Conservation (phyloP, 352 stramenopile genomes). For the Phytophthora rubi region DNA sequence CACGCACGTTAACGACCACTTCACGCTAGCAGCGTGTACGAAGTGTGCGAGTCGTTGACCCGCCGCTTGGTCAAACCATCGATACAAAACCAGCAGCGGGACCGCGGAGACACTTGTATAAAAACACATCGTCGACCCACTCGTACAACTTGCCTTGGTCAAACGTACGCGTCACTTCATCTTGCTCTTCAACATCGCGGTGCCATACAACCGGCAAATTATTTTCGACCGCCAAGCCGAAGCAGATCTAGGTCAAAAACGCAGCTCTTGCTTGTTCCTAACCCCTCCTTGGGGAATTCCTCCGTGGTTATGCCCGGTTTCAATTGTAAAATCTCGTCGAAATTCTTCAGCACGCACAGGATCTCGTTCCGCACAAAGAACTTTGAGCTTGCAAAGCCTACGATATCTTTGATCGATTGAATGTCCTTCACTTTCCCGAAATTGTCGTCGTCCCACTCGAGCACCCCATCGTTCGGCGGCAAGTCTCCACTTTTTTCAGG, state of each 20-base stretch:
- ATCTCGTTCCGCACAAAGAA: slow-evolving; percentile 26
- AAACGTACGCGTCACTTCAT: no score
- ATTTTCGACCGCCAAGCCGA: slow-evolving; percentile 5
- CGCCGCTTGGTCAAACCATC: no score
- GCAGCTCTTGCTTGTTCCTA: slow-evolving; percentile 24
- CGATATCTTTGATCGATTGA: slow-evolving; percentile 12
- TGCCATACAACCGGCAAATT: not conserved
- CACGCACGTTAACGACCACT: no score
- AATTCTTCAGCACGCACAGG: slow-evolving; percentile 4
- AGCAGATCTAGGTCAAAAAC: slow-evolving; percentile 20
- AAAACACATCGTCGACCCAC: no score
- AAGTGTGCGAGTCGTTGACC: no score
- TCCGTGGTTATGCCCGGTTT: no score
- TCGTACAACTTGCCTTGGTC: no score
- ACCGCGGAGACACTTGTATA: no score
- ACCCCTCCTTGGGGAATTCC: no score
- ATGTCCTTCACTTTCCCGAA: slow-evolving; percentile 10
- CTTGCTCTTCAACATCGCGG: no score
- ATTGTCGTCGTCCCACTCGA: not conserved
- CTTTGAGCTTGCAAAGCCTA: slow-evolving; percentile 11
- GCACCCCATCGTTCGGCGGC: not conserved
- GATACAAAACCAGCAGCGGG: no score
- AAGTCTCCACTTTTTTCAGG: not conserved
- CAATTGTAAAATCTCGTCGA: not conserved
- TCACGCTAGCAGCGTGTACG: no score